Evolutionary conservation across 495 filamentous ascomycete genomes (phyloP).

Genomic region (Recurvomyces mirabilis): DNA sequence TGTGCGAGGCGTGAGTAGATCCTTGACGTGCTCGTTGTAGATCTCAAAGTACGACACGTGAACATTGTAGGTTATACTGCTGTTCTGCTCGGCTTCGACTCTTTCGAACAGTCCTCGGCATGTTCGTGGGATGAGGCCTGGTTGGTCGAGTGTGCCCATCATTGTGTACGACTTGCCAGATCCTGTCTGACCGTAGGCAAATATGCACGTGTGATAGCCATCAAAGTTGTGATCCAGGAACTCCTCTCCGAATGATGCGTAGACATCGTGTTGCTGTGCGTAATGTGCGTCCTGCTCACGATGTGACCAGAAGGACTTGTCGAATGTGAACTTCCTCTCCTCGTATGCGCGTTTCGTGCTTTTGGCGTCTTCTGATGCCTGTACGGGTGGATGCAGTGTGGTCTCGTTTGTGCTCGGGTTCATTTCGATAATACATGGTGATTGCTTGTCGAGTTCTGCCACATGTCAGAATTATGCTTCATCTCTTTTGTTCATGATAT

Average conservation of each 20-base stretch:
- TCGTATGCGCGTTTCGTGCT: conserved; percentile 68
- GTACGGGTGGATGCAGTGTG: conserved; percentile 56
- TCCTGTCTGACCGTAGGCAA: conserved; percentile 96
- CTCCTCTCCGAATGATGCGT: conserved; percentile 88
- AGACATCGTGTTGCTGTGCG: conserved; percentile 82
- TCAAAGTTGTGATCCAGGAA: conserved; percentile 99
- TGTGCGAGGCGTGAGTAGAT: conserved; percentile 69
- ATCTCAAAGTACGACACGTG: conserved; percentile 98
- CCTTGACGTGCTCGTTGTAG: conserved; percentile 98
- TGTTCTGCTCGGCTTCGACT: conserved; percentile 71
- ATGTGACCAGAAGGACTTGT: conserved; percentile 97
- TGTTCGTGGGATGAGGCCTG: conserved; percentile 91
- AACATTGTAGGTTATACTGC: conserved; percentile 89
- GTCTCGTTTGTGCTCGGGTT: conserved; percentile 74
- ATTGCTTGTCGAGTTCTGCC: conserved; percentile 66
- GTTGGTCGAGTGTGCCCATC: conserved; percentile 87
- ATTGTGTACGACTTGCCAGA: conserved; percentile 98
- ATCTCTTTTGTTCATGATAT: no score
- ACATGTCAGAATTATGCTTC: background rate
- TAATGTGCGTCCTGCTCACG: conserved; percentile 61
- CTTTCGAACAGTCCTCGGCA: conserved; percentile 93
- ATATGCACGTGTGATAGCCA: conserved; percentile 98
- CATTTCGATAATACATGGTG: conserved; percentile 83
- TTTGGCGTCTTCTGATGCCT: conserved; percentile 54
- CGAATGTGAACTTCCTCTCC: conserved; percentile 87